Evolutionary conservation across 2,329 filamentous ascomycete genomes (phyloP).

Genomic region (Triangularia verruculosa): DNA sequence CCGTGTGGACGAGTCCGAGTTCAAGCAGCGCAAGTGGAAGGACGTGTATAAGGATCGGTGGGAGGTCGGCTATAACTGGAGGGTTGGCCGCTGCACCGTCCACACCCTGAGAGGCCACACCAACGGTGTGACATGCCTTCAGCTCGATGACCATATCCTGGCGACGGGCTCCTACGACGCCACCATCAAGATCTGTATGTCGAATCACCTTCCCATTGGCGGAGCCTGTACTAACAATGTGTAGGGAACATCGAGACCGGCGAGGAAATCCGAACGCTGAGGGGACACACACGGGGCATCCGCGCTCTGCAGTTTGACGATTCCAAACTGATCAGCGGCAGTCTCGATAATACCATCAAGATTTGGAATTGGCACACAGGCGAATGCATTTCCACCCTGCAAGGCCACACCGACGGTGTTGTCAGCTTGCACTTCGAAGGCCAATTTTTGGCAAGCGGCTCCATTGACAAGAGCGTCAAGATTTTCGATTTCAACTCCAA

Average conservation of each 20-base stretch:
- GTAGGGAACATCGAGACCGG: constrained; percentile 76
- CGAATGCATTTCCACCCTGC: constrained; percentile 76
- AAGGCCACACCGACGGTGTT: constrained; percentile 76
- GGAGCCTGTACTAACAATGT: neutral
- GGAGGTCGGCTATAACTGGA: constrained; percentile 97
- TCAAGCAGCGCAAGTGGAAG: constrained; percentile 77
- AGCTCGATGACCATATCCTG: constrained; percentile 82
- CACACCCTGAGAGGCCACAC: constrained; percentile 81
- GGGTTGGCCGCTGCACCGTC: constrained; percentile 83
- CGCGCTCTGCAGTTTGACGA: constrained; percentile 92
- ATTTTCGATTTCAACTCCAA: constrained; percentile 90
- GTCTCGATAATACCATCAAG: constrained; percentile 81
- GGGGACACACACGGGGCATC: constrained; percentile 78
- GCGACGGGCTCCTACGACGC: constrained; percentile 94
- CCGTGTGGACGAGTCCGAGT: constrained; percentile 36
- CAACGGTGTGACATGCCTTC: constrained; percentile 71
- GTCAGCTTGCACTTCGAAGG: constrained; percentile 85
- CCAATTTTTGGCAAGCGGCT: constrained; percentile 81
- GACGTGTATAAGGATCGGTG: constrained; percentile 92
- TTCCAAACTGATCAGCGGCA: constrained; percentile 69
- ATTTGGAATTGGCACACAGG: constrained; percentile 98
- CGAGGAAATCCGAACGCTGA: constrained; percentile 78
- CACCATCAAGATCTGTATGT: constrained; percentile 81
- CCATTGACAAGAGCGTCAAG: constrained; percentile 83
- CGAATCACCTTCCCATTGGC: neutral